These are phyloP conservation scores for Yamadazyma tumulicola DNA, from an alignment of 805 yeast species.

Conservation along the genomic window DNA sequence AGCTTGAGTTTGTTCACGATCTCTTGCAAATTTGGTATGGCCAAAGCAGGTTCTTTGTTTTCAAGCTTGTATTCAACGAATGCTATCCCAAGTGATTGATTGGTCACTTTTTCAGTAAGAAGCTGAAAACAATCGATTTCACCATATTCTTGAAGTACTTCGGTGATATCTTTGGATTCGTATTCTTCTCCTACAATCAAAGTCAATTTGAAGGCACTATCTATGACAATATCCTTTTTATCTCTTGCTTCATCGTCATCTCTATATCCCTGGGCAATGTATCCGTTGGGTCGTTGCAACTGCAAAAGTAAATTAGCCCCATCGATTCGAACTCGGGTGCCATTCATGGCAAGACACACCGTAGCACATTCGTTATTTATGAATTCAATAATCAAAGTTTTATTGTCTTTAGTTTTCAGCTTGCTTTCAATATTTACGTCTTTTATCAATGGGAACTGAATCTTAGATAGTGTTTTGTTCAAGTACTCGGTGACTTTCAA, in stretches of 20 bases:
- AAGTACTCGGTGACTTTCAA: constrained; percentile 42
- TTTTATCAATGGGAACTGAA: constrained; percentile 37
- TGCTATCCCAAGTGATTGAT: constrained; percentile 54
- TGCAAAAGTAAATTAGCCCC: constrained; percentile 10
- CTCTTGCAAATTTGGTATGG: constrained; percentile 11
- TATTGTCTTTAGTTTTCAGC: constrained; percentile 34
- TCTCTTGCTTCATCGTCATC: constrained; percentile 8
- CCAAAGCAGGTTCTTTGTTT: constrained; percentile 1
- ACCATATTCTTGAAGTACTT: constrained; percentile 28
- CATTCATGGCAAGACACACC: constrained; percentile 42
- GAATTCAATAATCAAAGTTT: constrained; percentile 48
- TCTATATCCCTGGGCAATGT: constrained; percentile 10
- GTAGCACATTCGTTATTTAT: constrained; percentile 54
- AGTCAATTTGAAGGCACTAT: constrained; percentile 12
- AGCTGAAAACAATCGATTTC: constrained; percentile 37
- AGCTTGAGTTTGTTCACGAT: neutral
- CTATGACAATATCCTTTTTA: constrained; percentile 9
- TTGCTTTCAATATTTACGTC: constrained; percentile 29
- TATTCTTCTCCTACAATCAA: constrained; percentile 9
- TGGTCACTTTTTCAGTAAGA: constrained; percentile 45
- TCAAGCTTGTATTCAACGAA: constrained; percentile 44
- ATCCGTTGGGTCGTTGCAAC: constrained; percentile 12
- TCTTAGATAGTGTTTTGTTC: constrained; percentile 41
- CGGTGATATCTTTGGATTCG: constrained; percentile 38
- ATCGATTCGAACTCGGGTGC: constrained; percentile 22